A percentile compares a stretch with the other conserved stretches of the same genome.
Evolutionary conservation across 2,329 filamentous ascomycete genomes (phyloP).

Genomic region (Akanthomyces dipterigenus): DNA sequence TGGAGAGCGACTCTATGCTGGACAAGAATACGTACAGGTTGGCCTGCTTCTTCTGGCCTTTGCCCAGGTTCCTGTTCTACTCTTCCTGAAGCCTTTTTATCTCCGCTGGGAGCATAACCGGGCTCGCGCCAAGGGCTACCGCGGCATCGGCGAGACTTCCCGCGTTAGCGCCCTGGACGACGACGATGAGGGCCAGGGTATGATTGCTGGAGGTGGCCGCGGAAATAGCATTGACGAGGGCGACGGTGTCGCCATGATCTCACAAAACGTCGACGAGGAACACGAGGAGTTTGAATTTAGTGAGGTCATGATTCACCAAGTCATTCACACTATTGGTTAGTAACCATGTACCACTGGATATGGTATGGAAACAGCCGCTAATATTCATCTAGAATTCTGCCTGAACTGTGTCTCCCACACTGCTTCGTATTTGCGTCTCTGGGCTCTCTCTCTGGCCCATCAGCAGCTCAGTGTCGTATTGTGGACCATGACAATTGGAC

Average conservation of each 20-base stretch:
- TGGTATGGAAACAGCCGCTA: constrained; percentile 18
- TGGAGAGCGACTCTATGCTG: constrained; percentile 68
- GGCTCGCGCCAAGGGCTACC: constrained; percentile 81
- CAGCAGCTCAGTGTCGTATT: constrained; percentile 95
- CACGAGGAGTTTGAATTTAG: constrained; percentile 97
- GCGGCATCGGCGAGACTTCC: constrained; percentile 82
- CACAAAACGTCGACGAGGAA: constrained; percentile 75
- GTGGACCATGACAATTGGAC: constrained; percentile 90
- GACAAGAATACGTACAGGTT: constrained; percentile 71
- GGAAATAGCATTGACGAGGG: constrained; percentile 59
- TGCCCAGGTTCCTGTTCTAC: constrained; percentile 77
- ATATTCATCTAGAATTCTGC: constrained; percentile 70
- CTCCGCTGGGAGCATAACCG: constrained; percentile 90
- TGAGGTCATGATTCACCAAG: constrained; percentile 97
- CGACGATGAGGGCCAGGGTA: constrained; percentile 63
- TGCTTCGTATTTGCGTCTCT: constrained; percentile 95
- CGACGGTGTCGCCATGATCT: constrained; percentile 81
- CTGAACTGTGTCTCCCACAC: constrained; percentile 99
- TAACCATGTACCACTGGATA: constrained; percentile 10
- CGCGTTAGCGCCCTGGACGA: constrained; percentile 85
- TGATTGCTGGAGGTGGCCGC: constrained; percentile 39
- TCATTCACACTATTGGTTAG: constrained; percentile 96
- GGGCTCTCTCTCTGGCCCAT: constrained; percentile 94
- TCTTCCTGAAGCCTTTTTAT: constrained; percentile 94
- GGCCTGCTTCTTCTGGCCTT: constrained; percentile 76